phyloP scores from a whole-genome alignment of 73 alveolate species.

The Vitrella brassicaformis region DNA sequence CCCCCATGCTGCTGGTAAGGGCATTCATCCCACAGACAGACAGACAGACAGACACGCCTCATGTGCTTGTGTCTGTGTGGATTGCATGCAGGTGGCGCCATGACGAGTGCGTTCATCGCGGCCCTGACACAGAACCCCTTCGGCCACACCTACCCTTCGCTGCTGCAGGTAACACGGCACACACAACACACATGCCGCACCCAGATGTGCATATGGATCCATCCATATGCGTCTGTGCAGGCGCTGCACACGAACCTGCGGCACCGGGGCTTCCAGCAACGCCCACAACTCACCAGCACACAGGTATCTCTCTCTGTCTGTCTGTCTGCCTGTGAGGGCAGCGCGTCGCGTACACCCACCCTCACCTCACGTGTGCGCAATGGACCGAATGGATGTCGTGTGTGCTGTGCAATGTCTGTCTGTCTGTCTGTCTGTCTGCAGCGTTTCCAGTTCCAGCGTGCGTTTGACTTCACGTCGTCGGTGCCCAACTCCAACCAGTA shows the following conservation, averaged over 20 bases:
- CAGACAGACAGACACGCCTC: too few species aligned
- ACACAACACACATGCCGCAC: too few species aligned
- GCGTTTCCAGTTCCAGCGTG: not conserved
- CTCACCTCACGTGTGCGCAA: not conserved
- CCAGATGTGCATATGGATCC: not conserved
- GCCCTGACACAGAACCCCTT: slow-evolving; percentile 1
- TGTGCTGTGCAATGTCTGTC: not conserved
- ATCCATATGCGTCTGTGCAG: not conserved
- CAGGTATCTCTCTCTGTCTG: not conserved
- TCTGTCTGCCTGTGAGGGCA: not conserved
- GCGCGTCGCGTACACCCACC: too few species aligned
- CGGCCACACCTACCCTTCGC: not conserved
- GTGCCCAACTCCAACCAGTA: not conserved
- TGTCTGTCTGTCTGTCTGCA: not conserved
- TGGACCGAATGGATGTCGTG: not conserved
- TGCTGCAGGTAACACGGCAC: too few species aligned
- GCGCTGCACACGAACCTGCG: not conserved
- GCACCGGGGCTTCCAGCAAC: not conserved
- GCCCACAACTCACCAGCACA: not conserved
- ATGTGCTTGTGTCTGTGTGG: too few species aligned
- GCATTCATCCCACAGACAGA: too few species aligned
- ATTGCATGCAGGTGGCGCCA: slow-evolving; percentile 2
- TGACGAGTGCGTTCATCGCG: slow-evolving; percentile 4
- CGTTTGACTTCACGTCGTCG: not conserved
- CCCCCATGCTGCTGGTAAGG: too few species aligned